Conservation (phyloP, 1,284 basidiomycete genomes). For the Inonotus hispidus region DNA sequence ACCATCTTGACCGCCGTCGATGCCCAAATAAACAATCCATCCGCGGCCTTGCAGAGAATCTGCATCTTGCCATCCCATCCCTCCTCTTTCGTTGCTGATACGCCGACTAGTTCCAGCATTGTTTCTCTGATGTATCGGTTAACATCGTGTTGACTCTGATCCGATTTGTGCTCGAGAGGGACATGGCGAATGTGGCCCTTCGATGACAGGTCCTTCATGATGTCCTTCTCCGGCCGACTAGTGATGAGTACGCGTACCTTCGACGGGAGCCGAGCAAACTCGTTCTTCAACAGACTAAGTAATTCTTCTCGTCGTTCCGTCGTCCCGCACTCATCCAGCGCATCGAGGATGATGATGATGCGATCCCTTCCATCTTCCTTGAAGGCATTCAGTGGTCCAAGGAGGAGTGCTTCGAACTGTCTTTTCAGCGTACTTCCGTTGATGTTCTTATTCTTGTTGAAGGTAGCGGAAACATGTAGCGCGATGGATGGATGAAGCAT, state of each 20-base stretch:
- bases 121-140: neutral
- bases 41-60: neutral
- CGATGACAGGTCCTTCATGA: neutral
- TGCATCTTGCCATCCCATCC: neutral
- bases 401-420: neutral
- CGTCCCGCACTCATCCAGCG: neutral
- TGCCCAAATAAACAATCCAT: constrained; percentile 1
- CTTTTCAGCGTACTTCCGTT: neutral
- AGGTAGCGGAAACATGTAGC: neutral
- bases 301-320: neutral
- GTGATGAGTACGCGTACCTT: constrained; percentile 1
- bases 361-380: neutral
- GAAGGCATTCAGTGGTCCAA: neutral
- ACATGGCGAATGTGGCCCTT: neutral
- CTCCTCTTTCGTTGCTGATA: too few relatives aligned
- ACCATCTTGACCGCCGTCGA: neutral
- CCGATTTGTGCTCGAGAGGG: neutral
- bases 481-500: neutral
- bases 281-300: neutral
- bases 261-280: neutral
- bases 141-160: neutral
- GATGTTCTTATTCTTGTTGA: neutral
- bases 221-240: neutral
- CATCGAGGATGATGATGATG: neutral
- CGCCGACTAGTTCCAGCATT: neutral